Evolutionary conservation across 148 eudicot species (phyloP), one percentile per base, ranked within the genome.

Genomic region (Rhododendron vialii): DNA sequence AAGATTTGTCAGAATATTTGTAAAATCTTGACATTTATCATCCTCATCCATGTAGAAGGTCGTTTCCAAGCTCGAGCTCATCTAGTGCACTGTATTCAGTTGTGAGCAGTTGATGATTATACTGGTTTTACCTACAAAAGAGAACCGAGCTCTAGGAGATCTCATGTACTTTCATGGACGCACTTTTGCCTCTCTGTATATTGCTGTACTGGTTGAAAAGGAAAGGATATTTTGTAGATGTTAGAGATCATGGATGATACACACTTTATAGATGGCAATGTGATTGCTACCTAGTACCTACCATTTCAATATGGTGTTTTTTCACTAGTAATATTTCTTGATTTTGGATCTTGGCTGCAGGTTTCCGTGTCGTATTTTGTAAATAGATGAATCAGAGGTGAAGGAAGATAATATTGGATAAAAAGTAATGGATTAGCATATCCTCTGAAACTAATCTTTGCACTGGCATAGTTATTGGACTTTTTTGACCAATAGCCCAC

Each of bases 1-100:
- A 88, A 81, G 98, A 95, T 91, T 85, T 95, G 48, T 85, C 86
- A 1, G 95, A 95, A 48, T 92, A 91, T 89, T 45, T 89, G 57
- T 89, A 82, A 85, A 67, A 30, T 26, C 6, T 86, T 17, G 53
- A 43, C 2, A 51, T 17, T 73, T 61, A 26, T 86, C 85, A 47
- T 48, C 51, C 28, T 65, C 67, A 47, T 43, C 50, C 17, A n/a
- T 47, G 41, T 57, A 48, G 78, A 77, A 77, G 83, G 79, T 65
- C 11, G 9, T 76, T 83, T 78, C 43, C 35, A 50, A 73, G 85
- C 51, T 78, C 71, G n/a, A 78, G 59, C 79, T 63, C 78, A 65
- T 18, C 82, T 15, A 26, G 38, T 83, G 28, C 79, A 48, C 10
- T 83, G 85, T 74, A 73, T n/a, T 51, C 22, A 73, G 51, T 84